These are phyloP conservation scores for Casaregolazyma lundiana DNA, from an alignment of 1,139 yeast species.

Conservation along the genomic window DNA sequence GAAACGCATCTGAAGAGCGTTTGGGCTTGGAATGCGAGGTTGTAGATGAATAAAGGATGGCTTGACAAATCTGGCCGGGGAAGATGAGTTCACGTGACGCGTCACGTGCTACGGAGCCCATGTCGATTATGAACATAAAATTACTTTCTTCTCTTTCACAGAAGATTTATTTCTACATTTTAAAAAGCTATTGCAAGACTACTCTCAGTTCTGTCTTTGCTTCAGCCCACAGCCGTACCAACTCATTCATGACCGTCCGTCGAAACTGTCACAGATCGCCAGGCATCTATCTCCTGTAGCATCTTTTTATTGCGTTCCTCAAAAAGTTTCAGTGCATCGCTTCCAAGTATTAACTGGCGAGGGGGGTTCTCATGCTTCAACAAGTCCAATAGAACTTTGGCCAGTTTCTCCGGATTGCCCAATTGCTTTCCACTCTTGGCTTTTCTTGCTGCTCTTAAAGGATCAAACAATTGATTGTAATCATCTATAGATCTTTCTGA, in stretches of 20 bases:
- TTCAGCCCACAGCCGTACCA: too few relatives aligned
- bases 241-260: not conserved
- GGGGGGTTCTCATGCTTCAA: not conserved
- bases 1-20: constrained; percentile 23
- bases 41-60: not conserved
- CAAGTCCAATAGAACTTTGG: not conserved
- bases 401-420: not conserved
- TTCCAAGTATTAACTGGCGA: not conserved
- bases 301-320: not conserved
- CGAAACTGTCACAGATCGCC: not conserved
- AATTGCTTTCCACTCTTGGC: not conserved
- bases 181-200: too few relatives aligned
- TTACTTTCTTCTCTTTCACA: too few relatives aligned
- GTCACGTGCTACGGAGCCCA: not conserved
- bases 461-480: not conserved
- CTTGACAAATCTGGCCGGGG: not conserved
- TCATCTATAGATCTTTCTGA: not conserved
- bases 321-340: not conserved
- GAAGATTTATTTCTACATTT: too few relatives aligned
- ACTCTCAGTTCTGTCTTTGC: too few relatives aligned
- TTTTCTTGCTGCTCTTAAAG: not conserved
- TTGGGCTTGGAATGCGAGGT: not conserved
- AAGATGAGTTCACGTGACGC: not conserved
- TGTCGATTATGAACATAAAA: too few relatives aligned
- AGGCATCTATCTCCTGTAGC: not conserved